Conservation (phyloP, 2,329 filamentous ascomycete genomes). For the Trichothecium roseum region DNA sequence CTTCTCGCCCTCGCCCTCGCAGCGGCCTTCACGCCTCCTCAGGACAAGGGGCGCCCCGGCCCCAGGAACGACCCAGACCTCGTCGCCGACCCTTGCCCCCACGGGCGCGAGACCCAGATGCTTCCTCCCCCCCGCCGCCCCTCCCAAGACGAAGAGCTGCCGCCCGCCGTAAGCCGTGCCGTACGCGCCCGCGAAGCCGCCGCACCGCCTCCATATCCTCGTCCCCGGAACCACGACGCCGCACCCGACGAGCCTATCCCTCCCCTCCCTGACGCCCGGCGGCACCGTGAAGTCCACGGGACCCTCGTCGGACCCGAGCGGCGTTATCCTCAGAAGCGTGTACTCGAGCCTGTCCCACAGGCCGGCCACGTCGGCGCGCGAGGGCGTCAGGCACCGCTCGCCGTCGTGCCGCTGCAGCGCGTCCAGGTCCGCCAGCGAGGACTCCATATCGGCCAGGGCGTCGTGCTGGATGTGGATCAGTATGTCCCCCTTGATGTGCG, state of each 20-base stretch:
- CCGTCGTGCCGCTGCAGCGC: conserved; percentile 9
- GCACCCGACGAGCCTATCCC: conserved; percentile 9
- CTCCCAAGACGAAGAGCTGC: conserved; percentile 11
- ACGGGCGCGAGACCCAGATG: conserved; percentile 11
- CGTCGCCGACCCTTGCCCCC: conserved; percentile 8
- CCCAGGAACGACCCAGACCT: conserved; percentile 14
- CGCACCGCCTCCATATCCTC: conserved; percentile 9
- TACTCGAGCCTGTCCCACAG: conserved; percentile 11
- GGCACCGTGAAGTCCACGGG: conserved; percentile 11
- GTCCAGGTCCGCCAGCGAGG: conserved; percentile 10
- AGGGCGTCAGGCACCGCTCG: conserved; percentile 7
- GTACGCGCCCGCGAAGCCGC: conserved; percentile 9
- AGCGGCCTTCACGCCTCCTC: not conserved
- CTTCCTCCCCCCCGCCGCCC: too few relatives aligned
- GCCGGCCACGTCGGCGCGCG: conserved; percentile 9
- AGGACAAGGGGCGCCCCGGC: conserved; percentile 10
- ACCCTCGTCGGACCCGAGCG: conserved; percentile 6
- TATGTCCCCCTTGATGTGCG: conserved; percentile 2
- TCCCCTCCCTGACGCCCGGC: conserved; percentile 7
- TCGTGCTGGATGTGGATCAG: conserved; percentile 9
- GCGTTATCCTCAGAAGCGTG: conserved; percentile 9
- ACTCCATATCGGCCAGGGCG: conserved; percentile 11
- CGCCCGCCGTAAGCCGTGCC: conserved; percentile 10
- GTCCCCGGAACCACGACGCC: conserved; percentile 8
- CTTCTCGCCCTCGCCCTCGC: too few relatives aligned